Percentiles rank a stretch among this genome's conserved stretches.
phyloP scores from a whole-genome alignment of 768 basidiomycete genomes.

The Lentinula aciculospora region DNA sequence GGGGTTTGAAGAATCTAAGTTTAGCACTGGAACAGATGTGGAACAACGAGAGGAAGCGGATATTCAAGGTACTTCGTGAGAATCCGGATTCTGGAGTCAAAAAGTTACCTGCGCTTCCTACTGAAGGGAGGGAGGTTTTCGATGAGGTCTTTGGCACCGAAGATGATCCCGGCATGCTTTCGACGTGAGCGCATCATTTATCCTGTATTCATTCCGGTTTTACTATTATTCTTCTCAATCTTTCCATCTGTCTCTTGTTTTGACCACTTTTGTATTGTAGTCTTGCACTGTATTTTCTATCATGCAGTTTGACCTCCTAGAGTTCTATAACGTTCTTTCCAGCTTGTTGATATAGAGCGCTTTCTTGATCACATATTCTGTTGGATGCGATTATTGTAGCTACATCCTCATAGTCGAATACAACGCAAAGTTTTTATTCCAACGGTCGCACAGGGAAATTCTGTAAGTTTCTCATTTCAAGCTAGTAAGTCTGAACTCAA shows the following conservation, averaged over 20 bases:
- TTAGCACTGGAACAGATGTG: constrained; percentile 78
- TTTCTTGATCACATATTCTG: background rate
- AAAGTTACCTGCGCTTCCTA: constrained; percentile 59
- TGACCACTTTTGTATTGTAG: background rate
- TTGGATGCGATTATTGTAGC: background rate
- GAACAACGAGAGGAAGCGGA: constrained; percentile 74
- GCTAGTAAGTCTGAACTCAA: too few relatives aligned
- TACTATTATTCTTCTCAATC: too few relatives aligned
- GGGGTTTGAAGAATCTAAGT: constrained; percentile 80
- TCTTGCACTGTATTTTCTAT: background rate
- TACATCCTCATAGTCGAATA: background rate
- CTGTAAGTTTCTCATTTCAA: too few relatives aligned
- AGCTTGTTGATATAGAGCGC: background rate
- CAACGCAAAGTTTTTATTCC: background rate
- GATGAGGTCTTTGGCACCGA: constrained; percentile 61
- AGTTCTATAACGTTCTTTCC: background rate
- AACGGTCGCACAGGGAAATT: too few relatives aligned
- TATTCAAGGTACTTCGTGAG: constrained; percentile 60
- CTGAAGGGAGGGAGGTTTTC: constrained; percentile 78
- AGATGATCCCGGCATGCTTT: constrained; percentile 74
- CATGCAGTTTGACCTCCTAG: background rate
- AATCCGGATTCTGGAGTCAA: constrained; percentile 37
- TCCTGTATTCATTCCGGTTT: background rate
- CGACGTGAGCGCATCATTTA: constrained; percentile 42
- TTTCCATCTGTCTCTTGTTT: background rate